Conservation (phyloP, 345 rosid genomes). For the Brassica nigra region DNA sequence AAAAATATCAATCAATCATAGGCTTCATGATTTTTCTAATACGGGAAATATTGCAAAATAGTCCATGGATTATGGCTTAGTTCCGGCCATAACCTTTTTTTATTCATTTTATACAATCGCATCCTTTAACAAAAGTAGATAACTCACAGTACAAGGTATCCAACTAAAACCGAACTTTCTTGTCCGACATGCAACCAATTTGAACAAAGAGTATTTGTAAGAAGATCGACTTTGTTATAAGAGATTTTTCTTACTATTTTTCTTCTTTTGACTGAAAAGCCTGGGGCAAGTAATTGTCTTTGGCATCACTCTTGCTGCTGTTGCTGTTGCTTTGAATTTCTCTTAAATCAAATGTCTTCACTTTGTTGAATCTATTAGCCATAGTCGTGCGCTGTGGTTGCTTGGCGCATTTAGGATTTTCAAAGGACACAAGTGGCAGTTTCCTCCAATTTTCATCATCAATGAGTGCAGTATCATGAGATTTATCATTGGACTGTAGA, state of each 20-base stretch:
- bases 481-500: neutral
- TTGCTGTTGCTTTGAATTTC: neutral
- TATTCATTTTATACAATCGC: neutral
- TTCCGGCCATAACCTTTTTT: neutral
- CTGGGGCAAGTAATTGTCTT: neutral
- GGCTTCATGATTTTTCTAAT: neutral
- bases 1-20: slow-evolving; percentile 22
- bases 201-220: neutral
- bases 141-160: too few species aligned
- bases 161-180: neutral
- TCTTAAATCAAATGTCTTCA: neutral
- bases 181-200: neutral
- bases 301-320: neutral
- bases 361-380: neutral
- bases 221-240: neutral
- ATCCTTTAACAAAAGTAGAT: neutral
- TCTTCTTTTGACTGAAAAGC: neutral
- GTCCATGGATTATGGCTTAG: neutral
- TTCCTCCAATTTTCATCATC: too few species aligned
- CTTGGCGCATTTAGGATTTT: too few species aligned
- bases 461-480: neutral
- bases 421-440: too few species aligned
- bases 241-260: neutral
- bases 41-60: neutral
- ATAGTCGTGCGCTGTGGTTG: neutral